These are phyloP conservation scores for Nyssa sinensis DNA, from an alignment of 148 eudicot species.

Conservation along the genomic window DNA sequence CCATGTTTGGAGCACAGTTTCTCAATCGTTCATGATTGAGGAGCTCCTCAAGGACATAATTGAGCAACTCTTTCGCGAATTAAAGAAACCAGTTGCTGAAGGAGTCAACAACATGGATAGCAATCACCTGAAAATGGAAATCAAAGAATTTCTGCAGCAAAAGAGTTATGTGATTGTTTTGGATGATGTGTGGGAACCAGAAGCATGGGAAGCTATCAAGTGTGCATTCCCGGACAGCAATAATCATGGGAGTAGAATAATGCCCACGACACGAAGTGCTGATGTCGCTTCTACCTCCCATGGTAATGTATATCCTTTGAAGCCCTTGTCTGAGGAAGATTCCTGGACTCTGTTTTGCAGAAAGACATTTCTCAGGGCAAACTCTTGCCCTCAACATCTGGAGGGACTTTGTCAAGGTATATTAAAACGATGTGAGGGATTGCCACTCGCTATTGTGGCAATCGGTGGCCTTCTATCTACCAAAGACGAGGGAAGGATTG, in stretches of 20 bases:
- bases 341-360: background rate
- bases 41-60: background rate
- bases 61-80: background rate
- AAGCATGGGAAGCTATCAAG: background rate
- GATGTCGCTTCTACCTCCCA: background rate
- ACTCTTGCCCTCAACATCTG: background rate
- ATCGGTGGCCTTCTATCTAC: background rate
- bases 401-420: no score
- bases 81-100: background rate
- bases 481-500: background rate
- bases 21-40: background rate
- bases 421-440: no score
- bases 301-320: background rate
- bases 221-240: background rate
- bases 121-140: background rate
- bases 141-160: background rate
- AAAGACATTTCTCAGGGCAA: background rate
- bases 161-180: background rate
- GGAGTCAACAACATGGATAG: background rate
- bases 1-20: slow-evolving; percentile 18
- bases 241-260: background rate
- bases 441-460: no score
- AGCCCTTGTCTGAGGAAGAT: background rate
- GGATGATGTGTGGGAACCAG: background rate
- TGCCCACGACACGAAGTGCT: background rate